Base-by-base conservation (phyloP, 2,329 filamentous ascomycete species). In the Cladosporium sp. region DNA sequence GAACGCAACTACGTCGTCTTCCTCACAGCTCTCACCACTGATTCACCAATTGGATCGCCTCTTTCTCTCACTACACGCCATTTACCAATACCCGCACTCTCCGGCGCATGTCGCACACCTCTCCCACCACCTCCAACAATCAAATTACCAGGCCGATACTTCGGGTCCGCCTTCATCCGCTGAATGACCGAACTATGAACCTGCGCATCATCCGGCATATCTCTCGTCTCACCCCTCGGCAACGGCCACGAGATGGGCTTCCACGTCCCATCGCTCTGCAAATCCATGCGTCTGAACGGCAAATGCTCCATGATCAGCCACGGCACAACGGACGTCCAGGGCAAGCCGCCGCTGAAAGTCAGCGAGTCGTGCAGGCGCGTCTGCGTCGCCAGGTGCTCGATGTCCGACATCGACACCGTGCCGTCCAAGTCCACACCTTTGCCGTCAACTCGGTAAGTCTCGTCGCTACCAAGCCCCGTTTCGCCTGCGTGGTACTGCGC, bases 231-330 rank as follows among this genome's bases (percentile, higher is more conserved):
- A 8, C 88, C 89, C 24, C 83, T 80, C 0, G 88, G 88, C 2
- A 92, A 70, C 0, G 88, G 88, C 86, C 88, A 92, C 7, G 83
- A 76, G 57, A 93, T 92, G 0, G 86, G 84, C 66, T 82, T 84
- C 88, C 89, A 93, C 0, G 80, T 82, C 0, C 86, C 86, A 55
- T 91, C 85, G 0, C 73, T 53, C 54, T 83, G 82, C 7, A 92
- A 71, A 58, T 92, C 88, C 85, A 93, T 91, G 19, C 88, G 77
- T 1, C 86, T 79, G 69, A 92, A 91, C 0, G 88, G 88, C 19
- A 92, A 72, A 64, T 86, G 90, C 62, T 92, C 88, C 87, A 92
- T 88, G 38, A 68, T 59, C 63, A 66, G 67, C 68, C 68, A 70
- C 18, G 63, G 51, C n/a, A 67, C 37, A 7, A 66, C 64, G 41